These are phyloP conservation scores for Alternaria sp. DNA, from an alignment of 2,329 filamentous ascomycete genomes.

Conservation along the genomic window DNA sequence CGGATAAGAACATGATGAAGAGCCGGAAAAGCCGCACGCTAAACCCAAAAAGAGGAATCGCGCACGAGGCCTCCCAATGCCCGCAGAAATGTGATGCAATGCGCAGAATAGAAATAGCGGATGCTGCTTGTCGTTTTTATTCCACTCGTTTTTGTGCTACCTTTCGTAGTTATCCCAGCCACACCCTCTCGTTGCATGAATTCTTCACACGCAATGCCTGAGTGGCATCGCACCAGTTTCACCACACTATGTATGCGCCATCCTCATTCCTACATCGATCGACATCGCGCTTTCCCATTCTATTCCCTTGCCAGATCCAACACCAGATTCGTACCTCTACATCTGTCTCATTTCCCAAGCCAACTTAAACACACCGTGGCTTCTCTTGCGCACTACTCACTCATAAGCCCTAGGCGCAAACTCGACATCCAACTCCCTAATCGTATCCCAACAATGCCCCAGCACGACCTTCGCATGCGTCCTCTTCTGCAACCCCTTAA, in stretches of 20 bases:
- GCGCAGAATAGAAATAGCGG: background rate
- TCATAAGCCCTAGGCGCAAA: conserved; percentile 35
- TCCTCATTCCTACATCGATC: background rate
- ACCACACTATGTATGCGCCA: background rate
- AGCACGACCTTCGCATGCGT: conserved; percentile 36
- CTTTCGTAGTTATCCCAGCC: background rate
- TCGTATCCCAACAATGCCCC: conserved; percentile 40
- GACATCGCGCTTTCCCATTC: background rate
- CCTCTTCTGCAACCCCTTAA: conserved; percentile 33
- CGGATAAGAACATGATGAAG: conserved; percentile 10
- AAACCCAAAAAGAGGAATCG: conserved; percentile 2
- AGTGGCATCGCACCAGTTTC: background rate
- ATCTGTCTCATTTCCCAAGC: background rate
- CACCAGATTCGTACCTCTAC: background rate
- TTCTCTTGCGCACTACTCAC: conserved; percentile 3
- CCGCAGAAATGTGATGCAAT: background rate
- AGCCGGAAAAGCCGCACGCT: conserved; percentile 14
- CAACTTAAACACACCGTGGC: background rate
- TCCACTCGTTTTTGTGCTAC: background rate
- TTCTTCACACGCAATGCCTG: background rate
- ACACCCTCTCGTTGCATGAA: background rate
- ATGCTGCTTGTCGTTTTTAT: background rate
- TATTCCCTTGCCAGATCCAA: background rate
- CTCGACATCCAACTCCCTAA: conserved; percentile 29
- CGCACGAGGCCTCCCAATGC: background rate